These are phyloP conservation scores for Syzygium grande DNA, from an alignment of 345 rosid genomes.

Conservation along the genomic window DNA sequence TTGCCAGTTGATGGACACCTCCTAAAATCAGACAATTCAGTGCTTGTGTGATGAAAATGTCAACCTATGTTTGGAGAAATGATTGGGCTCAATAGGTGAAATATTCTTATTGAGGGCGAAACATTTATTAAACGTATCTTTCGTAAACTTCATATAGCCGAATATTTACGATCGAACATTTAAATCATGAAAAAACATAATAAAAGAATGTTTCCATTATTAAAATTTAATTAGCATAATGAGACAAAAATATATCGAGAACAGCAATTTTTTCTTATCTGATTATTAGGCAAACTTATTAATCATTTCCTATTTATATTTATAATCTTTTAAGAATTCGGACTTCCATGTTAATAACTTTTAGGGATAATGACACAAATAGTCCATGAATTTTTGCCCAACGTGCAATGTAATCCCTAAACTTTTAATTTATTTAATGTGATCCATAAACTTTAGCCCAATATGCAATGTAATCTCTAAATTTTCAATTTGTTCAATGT, in stretches of 20 bases:
- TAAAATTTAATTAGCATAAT: neutral
- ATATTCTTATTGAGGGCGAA: neutral
- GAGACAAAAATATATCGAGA: neutral
- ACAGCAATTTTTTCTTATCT: neutral
- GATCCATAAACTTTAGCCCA: too few species aligned
- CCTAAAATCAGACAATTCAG: neutral
- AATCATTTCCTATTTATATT: neutral
- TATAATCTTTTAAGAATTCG: neutral
- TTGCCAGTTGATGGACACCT: neutral
- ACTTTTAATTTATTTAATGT: too few species aligned
- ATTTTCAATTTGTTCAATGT: too few species aligned
- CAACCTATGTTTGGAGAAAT: neutral
- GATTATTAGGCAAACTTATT: neutral
- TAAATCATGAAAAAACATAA: neutral
- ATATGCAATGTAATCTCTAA: too few species aligned
- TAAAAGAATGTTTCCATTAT: neutral
- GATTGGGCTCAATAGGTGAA: neutral
- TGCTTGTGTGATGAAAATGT: neutral
- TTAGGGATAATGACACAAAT: too few species aligned
- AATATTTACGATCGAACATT: neutral
- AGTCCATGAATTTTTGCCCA: too few species aligned
- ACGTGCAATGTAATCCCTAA: too few species aligned
- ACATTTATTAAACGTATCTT: neutral
- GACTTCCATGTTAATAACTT: neutral
- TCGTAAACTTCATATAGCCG: neutral